phyloP scores from a whole-genome alignment of 441 rosid genomes.

The Omphalea diandra region DNA sequence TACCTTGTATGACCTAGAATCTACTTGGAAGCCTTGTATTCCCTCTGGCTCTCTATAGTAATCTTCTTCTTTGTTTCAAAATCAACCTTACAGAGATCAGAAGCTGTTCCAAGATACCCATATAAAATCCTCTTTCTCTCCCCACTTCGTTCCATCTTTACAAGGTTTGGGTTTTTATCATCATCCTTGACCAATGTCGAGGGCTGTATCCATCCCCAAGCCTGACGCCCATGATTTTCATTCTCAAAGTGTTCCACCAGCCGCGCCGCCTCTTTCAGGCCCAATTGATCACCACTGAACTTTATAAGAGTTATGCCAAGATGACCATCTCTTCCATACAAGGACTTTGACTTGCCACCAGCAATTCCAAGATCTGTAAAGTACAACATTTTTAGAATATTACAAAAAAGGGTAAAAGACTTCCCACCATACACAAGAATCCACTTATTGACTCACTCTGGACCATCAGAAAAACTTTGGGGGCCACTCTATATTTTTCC shows the following conservation, averaged over 20 bases:
- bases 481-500: neutral
- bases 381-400: slow-evolving; percentile 24
- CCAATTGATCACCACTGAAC: slow-evolving; percentile 66
- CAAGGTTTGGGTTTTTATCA: slow-evolving; percentile 72
- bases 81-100: slow-evolving; percentile 80
- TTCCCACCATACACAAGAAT: neutral
- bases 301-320: slow-evolving; percentile 71
- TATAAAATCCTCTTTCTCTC: slow-evolving; percentile 79
- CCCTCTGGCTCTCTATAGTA: slow-evolving; percentile 69
- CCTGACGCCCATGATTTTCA: slow-evolving; percentile 73
- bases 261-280: slow-evolving; percentile 71
- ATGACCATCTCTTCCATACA: slow-evolving; percentile 96
- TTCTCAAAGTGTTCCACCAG: slow-evolving; percentile 82
- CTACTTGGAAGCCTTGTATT: slow-evolving; percentile 43
- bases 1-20: slow-evolving; percentile 33
- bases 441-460: neutral
- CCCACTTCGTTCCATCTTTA: slow-evolving; percentile 65
- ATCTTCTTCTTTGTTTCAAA: slow-evolving; percentile 79
- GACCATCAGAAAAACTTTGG: slow-evolving; percentile 5
- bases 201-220: slow-evolving; percentile 67
- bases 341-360: slow-evolving; percentile 83
- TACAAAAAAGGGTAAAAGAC: neutral
- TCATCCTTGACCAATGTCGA: slow-evolving; percentile 63
- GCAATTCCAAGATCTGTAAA: slow-evolving; percentile 77
- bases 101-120: slow-evolving; percentile 80